phyloP scores from a whole-genome alignment of 805 yeast genomes.

The Candida methanosorbosa region DNA sequence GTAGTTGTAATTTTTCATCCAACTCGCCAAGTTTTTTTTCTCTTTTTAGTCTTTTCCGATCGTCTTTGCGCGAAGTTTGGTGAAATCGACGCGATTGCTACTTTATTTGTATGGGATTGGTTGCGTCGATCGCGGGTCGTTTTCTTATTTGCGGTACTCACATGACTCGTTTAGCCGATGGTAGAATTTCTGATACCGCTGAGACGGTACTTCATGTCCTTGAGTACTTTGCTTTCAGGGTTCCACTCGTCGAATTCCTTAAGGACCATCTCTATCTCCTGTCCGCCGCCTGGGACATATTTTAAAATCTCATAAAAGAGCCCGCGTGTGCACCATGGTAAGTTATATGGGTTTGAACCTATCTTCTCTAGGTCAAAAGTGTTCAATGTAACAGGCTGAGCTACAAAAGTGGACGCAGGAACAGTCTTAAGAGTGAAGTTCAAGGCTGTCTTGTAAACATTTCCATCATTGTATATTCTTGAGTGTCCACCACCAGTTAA shows the following conservation, averaged over 20 bases:
- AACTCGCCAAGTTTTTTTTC: too few species aligned
- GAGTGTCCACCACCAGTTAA: constrained; percentile 96
- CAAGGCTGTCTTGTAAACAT: constrained; percentile 76
- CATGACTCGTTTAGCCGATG: too few species aligned
- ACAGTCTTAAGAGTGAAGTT: constrained; percentile 70
- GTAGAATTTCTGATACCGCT: constrained; percentile 27
- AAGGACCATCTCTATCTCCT: constrained; percentile 52
- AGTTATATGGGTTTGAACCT: constrained; percentile 71
- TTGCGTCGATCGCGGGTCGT: too few species aligned
- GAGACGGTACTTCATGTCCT: constrained; percentile 64
- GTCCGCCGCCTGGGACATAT: constrained; percentile 31
- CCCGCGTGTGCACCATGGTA: constrained; percentile 93
- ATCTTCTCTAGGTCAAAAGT: constrained; percentile 55
- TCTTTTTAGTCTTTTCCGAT: too few species aligned
- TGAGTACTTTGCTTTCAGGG: constrained; percentile 74
- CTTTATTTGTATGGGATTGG: too few species aligned
- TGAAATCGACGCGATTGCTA: too few species aligned
- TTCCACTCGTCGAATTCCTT: constrained; percentile 77
- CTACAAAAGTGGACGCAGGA: constrained; percentile 24
- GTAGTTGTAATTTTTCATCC: too few species aligned
- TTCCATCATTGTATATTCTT: constrained; percentile 72
- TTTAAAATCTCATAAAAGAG: constrained; percentile 46
- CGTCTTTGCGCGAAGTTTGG: too few species aligned
- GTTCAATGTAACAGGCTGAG: constrained; percentile 19
- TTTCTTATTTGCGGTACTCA: too few species aligned